These are phyloP conservation scores for Drechslera avenae DNA, from an alignment of 2,329 filamentous ascomycete species.

Conservation along the genomic window DNA sequence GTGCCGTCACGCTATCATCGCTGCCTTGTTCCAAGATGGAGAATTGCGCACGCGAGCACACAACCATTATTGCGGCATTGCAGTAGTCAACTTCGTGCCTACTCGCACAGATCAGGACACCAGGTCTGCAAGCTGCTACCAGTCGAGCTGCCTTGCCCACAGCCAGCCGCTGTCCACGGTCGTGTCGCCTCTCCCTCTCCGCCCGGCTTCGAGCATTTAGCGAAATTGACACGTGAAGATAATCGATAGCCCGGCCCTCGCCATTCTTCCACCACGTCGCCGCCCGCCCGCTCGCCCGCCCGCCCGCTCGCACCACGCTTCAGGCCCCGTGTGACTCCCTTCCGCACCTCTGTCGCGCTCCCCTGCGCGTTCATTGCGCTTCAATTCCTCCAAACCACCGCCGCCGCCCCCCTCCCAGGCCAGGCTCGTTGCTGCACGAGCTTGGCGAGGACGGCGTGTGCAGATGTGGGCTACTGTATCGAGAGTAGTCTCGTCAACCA, in stretches of 20 bases:
- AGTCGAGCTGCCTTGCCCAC: constrained; percentile 1
- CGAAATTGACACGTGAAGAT: constrained; percentile 44
- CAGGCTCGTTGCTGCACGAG: constrained; percentile 54
- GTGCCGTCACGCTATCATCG: constrained; percentile 6
- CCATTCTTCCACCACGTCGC: constrained; percentile 22
- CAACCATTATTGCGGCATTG: constrained; percentile 26
- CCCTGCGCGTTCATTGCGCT: constrained; percentile 40
- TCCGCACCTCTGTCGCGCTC: not conserved
- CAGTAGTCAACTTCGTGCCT: constrained; percentile 39
- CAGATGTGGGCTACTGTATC: constrained; percentile 77
- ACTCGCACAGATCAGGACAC: constrained; percentile 19
- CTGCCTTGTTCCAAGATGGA: constrained; percentile 20
- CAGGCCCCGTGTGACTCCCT: constrained; percentile 20
- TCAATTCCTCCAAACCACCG: constrained; percentile 11
- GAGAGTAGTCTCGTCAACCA: constrained; percentile 75
- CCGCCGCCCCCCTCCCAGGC: constrained; percentile 31
- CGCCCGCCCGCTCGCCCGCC: too few species aligned
- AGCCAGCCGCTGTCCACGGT: not conserved
- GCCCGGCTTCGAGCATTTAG: constrained; percentile 12
- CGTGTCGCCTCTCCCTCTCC: constrained; percentile 3
- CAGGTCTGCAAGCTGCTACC: constrained; percentile 2
- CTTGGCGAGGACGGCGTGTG: constrained; percentile 53
- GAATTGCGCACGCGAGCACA: constrained; percentile 46
- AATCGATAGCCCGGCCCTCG: constrained; percentile 18
- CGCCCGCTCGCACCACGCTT: constrained; percentile 12